A percentile compares a stretch with the other conserved stretches of the same genome.
These are phyloP conservation scores for Chimonanthus praecox DNA, from an alignment of 164 flowering plant species.

Conservation along the genomic window DNA sequence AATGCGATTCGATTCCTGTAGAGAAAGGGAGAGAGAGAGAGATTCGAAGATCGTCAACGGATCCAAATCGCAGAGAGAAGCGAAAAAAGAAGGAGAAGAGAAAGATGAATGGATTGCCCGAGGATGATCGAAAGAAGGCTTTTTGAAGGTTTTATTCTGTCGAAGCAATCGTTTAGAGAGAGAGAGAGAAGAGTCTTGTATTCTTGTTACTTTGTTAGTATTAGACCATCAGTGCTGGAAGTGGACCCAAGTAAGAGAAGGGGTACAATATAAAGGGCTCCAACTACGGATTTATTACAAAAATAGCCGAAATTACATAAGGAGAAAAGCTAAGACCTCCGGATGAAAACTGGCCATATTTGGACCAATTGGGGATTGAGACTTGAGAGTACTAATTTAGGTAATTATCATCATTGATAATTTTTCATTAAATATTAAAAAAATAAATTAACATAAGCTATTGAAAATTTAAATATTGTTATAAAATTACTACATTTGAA, in stretches of 20 bases:
- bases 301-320: too few relatives aligned
- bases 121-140: conserved; percentile 1
- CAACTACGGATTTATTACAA: too few relatives aligned
- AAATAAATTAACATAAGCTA: too few relatives aligned
- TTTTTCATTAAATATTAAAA: too few relatives aligned
- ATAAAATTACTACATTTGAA: too few relatives aligned
- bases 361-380: too few relatives aligned
- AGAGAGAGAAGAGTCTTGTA: background rate
- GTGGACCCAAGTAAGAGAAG: background rate
- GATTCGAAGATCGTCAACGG: background rate
- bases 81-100: background rate
- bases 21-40: background rate
- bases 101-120: background rate
- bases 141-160: background rate
- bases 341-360: too few relatives aligned
- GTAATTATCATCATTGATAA: too few relatives aligned
- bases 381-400: too few relatives aligned
- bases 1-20: conserved; percentile 1
- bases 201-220: background rate
- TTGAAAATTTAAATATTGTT: too few relatives aligned
- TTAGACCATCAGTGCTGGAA: background rate
- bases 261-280: background rate
- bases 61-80: background rate
- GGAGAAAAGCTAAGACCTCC: too few relatives aligned
- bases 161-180: background rate